Base-by-base conservation (phyloP, 305 asterid genomes). In the Plantago lanceolata region DNA sequence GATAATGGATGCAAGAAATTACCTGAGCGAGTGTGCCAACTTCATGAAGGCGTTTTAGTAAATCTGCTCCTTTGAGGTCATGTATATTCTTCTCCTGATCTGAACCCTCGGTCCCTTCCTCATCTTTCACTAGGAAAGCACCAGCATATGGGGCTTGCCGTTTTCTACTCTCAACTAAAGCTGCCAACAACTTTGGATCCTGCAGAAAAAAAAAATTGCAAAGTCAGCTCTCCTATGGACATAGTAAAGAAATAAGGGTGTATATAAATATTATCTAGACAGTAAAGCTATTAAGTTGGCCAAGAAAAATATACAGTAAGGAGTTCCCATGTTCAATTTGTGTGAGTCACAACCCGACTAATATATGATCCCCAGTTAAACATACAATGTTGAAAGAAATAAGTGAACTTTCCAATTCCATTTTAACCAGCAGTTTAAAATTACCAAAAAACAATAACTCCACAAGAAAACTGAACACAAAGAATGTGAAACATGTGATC, bases 11-110 rank as follows among this genome's bases (percentile, higher is more conserved):
- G 63, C 47, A 18, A 26, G 40, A 59, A 17, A 51, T 78, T 75
- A 94, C 97, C 99, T 94, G 97, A 59, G 95, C 97, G 49, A 94
- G 85, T 50, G 96, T 90, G 60, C 99, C 99, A 72, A 94, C 93
- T 61, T 80, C 95, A 75, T 86, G 97, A 72, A 94, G 95, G 64
- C 96, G 96, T 64, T 78, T 70, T 14, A 88, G 74, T 75, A 94
- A 76, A 40, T 88, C 95, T 78, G 88, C 88, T 64, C 99, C 99
- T 74, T 88, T 90, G 59, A 94, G 95, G 51, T 90, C 93, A 54
- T 72, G 67, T 21, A 83, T 73, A 68, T 77, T 80, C 75, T 84
- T 90, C 65, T 83, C 95, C 37, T 80, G 33, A 50, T 94, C 97
- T 44, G 95, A 79, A 61, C 88, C 89, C 57, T 93, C 96, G 37